A percentile compares a stretch with the other conserved stretches of the same genome.
phyloP scores from a whole-genome alignment of 371 early-diverging fungal genomes.

The Cokeromyces recurvatus region DNA sequence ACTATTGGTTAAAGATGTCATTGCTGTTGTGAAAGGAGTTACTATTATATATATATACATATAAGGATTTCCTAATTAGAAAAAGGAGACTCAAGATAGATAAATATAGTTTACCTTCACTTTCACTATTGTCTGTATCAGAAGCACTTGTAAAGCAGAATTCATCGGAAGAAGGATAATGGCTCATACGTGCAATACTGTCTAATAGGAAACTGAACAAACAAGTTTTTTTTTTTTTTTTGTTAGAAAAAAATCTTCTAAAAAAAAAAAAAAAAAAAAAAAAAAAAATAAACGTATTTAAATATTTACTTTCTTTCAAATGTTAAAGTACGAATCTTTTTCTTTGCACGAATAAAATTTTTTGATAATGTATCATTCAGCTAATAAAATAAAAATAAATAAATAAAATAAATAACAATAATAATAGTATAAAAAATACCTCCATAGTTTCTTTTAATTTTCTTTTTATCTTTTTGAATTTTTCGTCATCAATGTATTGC shows the following conservation, averaged over 20 bases:
- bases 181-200: conserved; percentile 28
- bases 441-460: conserved; percentile 44
- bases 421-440: background rate
- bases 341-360: conserved; percentile 11
- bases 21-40: too few relatives aligned
- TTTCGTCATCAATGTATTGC: conserved; percentile 18
- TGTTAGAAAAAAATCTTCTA: background rate
- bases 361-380: conserved; percentile 47
- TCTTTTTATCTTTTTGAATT: conserved; percentile 48
- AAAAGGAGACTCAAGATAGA: too few relatives aligned
- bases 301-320: conserved; percentile 29
- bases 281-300: too few relatives aligned
- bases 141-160: background rate
- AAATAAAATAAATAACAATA: background rate
- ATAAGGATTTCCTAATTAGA: too few relatives aligned
- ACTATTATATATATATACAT: too few relatives aligned
- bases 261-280: too few relatives aligned
- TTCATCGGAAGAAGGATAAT: conserved; percentile 3
- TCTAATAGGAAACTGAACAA: conserved; percentile 36
- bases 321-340: conserved; percentile 14
- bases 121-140: background rate
- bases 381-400: conserved; percentile 19
- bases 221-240: background rate
- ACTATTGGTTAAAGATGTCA: too few relatives aligned
- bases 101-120: too few relatives aligned